phyloP scores from a whole-genome alignment of 306 rosid genomes.

The Hippophae gyantsensis region DNA sequence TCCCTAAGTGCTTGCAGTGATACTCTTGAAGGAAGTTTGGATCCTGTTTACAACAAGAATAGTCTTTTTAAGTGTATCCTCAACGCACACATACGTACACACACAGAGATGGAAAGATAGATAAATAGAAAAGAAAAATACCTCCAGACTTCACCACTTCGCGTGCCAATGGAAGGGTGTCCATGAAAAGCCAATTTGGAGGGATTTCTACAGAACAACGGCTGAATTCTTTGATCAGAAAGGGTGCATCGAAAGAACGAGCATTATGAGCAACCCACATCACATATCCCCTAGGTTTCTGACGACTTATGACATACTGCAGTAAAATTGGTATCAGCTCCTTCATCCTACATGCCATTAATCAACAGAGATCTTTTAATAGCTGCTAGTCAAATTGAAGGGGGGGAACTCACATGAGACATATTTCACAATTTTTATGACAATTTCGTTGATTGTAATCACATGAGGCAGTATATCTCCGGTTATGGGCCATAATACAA shows the following conservation, averaged over 20 bases:
- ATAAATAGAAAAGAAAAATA: conserved; percentile 15
- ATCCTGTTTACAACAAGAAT: conserved; percentile 36
- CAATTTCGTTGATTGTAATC: no score
- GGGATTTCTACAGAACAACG: conserved; percentile 61
- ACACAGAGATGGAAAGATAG: not conserved
- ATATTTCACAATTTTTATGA: no score
- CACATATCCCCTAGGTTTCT: conserved; percentile 59
- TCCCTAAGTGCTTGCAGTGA: conserved; percentile 48
- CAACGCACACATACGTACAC: not conserved
- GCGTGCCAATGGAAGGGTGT: conserved; percentile 55
- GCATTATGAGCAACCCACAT: conserved; percentile 74
- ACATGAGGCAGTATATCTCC: no score
- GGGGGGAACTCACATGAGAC: no score
- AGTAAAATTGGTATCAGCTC: conserved; percentile 66
- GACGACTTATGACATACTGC: conserved; percentile 55
- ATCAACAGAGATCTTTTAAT: conserved; percentile 8
- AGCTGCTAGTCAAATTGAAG: not conserved
- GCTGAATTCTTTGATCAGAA: conserved; percentile 46
- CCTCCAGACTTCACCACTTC: conserved; percentile 54
- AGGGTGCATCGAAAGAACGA: conserved; percentile 80
- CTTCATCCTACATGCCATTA: conserved; percentile 51
- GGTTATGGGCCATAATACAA: no score
- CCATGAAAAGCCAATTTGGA: conserved; percentile 54
- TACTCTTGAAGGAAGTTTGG: conserved; percentile 21
- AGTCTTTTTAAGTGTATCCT: conserved; percentile 12